Percentiles rank a stretch among this genome's conserved stretches.
These are phyloP conservation scores for Incumbomyces lentus DNA, from an alignment of 2,329 filamentous ascomycete genomes.

Conservation along the genomic window DNA sequence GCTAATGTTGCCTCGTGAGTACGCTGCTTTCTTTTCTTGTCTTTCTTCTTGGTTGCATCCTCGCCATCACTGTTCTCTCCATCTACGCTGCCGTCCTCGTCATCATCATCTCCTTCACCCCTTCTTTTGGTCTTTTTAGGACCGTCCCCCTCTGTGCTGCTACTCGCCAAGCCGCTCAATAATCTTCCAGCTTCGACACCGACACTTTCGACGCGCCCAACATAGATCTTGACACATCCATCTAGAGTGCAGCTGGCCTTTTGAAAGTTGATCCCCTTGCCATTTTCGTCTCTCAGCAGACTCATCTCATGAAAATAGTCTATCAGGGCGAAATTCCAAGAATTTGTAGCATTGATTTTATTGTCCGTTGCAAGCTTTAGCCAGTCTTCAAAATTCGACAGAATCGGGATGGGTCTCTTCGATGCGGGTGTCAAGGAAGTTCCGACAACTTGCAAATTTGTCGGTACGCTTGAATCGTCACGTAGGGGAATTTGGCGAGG, in stretches of 20 bases:
- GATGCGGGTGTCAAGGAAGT: constrained; percentile 67
- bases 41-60: constrained; percentile 43
- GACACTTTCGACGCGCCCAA: constrained; percentile 93
- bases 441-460: constrained; percentile 57
- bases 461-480: constrained; percentile 32
- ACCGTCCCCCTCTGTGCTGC: constrained; percentile 56
- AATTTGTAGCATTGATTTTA: constrained; percentile 96
- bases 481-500: constrained; percentile 30
- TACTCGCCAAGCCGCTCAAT: constrained; percentile 79
- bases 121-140: constrained; percentile 44
- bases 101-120: constrained; percentile 58
- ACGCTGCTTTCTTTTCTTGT: constrained; percentile 65
- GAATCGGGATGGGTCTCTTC: constrained; percentile 47
- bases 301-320: constrained; percentile 99
- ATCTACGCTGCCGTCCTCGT: constrained; percentile 50
- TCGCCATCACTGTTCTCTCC: constrained; percentile 45
- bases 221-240: constrained; percentile 98
- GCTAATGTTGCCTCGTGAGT: constrained; percentile 90
- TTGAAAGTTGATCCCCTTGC: constrained; percentile 95
- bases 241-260: constrained; percentile 96
- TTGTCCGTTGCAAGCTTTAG: constrained; percentile 99
- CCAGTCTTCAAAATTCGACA: constrained; percentile 99
- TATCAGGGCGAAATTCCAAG: constrained; percentile 99
- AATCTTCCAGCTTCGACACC: constrained; percentile 95
- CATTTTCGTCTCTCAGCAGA: constrained; percentile 65